Evolutionary conservation across 768 basidiomycete genomes (phyloP).

Genomic region (Boletus patriciae): DNA sequence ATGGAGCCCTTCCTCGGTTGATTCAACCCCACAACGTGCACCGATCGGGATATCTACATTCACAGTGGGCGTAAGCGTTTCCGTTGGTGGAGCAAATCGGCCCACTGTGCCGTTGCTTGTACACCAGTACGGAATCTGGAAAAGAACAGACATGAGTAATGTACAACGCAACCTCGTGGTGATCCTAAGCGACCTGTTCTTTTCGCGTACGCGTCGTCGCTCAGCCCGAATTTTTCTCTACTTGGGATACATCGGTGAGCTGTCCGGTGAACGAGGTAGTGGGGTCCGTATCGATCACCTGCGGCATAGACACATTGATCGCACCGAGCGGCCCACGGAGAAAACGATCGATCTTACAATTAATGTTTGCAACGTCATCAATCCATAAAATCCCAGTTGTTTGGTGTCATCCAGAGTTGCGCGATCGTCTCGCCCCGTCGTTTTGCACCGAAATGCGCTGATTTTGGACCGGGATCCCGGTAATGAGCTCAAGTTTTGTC

Average conservation of each 20-base stretch:
- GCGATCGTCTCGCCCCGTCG: conserved; percentile 54
- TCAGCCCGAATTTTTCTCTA: conserved; percentile 93
- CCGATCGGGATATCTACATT: conserved; percentile 59
- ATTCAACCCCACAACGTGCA: conserved; percentile 82
- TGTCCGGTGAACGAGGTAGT: conserved; percentile 76
- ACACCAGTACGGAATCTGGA: conserved; percentile 84
- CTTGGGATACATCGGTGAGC: conserved; percentile 77
- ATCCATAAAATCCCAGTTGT: conserved; percentile 71
- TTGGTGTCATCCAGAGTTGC: conserved; percentile 62
- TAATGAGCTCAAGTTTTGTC: conserved; percentile 84
- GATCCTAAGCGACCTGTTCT: conserved; percentile 58
- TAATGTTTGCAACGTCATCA: conserved; percentile 76
- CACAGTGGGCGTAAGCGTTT: conserved; percentile 30
- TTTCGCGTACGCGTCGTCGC: conserved; percentile 75
- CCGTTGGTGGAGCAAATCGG: conserved; percentile 68
- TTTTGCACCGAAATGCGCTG: conserved; percentile 68
- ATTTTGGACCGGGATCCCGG: conserved; percentile 78
- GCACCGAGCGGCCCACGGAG: not conserved
- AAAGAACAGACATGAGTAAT: conserved; percentile 2
- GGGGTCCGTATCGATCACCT: conserved; percentile 65
- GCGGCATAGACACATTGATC: conserved; percentile 47
- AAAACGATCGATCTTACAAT: conserved; percentile 51
- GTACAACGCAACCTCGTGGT: not conserved
- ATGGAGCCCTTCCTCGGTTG: conserved; percentile 60
- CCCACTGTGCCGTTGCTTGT: conserved; percentile 87